A percentile compares a stretch with the other conserved stretches of the same genome.
These are phyloP conservation scores for Russula vinacea DNA, from an alignment of 768 basidiomycete genomes.

Conservation along the genomic window DNA sequence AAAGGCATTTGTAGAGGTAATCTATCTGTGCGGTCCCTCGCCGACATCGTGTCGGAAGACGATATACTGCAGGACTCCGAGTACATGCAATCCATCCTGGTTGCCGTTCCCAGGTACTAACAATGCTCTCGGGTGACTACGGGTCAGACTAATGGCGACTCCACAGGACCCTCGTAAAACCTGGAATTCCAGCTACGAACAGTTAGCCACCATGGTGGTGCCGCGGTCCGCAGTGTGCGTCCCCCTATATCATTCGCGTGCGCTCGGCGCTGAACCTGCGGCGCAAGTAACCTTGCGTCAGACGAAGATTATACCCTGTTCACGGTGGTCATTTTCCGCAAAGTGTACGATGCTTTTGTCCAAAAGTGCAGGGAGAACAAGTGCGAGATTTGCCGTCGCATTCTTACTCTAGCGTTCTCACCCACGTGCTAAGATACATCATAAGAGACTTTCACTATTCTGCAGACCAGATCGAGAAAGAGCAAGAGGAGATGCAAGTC, in stretches of 20 bases:
- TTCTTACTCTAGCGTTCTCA: neutral
- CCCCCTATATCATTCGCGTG: constrained; percentile 8
- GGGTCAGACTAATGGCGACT: neutral
- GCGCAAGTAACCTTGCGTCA: constrained; percentile 60
- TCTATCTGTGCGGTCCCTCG: constrained; percentile 84
- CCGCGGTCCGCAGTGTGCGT: constrained; percentile 85
- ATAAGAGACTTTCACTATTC: constrained; percentile 93
- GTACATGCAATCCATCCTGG: constrained; percentile 87
- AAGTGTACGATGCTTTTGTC: constrained; percentile 86
- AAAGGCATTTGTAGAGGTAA: constrained; percentile 63
- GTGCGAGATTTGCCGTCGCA: constrained; percentile 43
- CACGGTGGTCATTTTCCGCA: constrained; percentile 83
- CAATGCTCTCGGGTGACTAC: neutral
- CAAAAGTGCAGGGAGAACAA: constrained; percentile 96
- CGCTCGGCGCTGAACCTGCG: constrained; percentile 8
- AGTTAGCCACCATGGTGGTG: constrained; percentile 83
- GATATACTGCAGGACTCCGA: constrained; percentile 88
- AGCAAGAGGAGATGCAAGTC: constrained; percentile 74
- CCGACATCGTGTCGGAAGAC: constrained; percentile 76
- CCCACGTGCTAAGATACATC: constrained; percentile 61
- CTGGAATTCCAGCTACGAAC: constrained; percentile 88
- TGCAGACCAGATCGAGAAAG: constrained; percentile 74
- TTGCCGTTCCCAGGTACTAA: constrained; percentile 89
- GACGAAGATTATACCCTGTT: constrained; percentile 91
- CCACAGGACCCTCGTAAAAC: constrained; percentile 77